phyloP scores from a whole-genome alignment of 108 stramenopile genomes.

The Stephanodiscus minutulus region DNA sequence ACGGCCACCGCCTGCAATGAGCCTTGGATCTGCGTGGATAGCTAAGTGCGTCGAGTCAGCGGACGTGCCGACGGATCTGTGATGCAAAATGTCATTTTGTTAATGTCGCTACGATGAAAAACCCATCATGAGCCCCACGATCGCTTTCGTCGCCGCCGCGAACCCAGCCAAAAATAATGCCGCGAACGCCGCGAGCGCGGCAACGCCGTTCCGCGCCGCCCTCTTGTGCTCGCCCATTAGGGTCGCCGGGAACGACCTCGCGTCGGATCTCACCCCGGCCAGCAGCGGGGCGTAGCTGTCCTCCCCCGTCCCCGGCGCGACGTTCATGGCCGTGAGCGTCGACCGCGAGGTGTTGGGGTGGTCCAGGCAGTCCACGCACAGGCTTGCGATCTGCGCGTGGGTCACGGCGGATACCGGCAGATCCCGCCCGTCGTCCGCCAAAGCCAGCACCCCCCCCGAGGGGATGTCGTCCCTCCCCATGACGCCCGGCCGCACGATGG shows the following conservation, averaged over 20 bases:
- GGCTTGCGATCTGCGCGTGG: slow-evolving; percentile 59
- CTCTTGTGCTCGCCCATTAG: slow-evolving; percentile 46
- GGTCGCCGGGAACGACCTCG: slow-evolving; percentile 37
- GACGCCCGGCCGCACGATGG: slow-evolving; percentile 64
- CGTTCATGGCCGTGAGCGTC: slow-evolving; percentile 69
- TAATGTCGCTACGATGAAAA: slow-evolving; percentile 6
- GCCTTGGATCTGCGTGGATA: too few species aligned
- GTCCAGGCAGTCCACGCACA: slow-evolving; percentile 55
- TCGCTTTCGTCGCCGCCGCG: slow-evolving; percentile 12
- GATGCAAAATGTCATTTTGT: neutral
- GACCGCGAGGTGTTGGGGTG: slow-evolving; percentile 51
- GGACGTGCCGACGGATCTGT: neutral
- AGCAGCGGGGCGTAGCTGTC: slow-evolving; percentile 55
- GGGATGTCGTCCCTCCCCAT: slow-evolving; percentile 24
- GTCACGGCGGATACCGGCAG: slow-evolving; percentile 58
- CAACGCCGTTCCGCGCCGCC: slow-evolving; percentile 41
- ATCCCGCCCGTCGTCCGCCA: slow-evolving; percentile 72
- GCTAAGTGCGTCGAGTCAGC: neutral
- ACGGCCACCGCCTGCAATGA: too few species aligned
- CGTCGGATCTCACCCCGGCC: slow-evolving; percentile 52
- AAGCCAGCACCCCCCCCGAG: slow-evolving; percentile 34
- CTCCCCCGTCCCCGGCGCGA: slow-evolving; percentile 34
- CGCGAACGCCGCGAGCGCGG: slow-evolving; percentile 28
- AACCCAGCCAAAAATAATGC: slow-evolving; percentile 23
- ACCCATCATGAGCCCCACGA: slow-evolving; percentile 8